Percentiles rank a stretch among this genome's conserved stretches.
Conservation (phyloP, 495 filamentous ascomycete species). For the Cladorrhinum samala region DNA sequence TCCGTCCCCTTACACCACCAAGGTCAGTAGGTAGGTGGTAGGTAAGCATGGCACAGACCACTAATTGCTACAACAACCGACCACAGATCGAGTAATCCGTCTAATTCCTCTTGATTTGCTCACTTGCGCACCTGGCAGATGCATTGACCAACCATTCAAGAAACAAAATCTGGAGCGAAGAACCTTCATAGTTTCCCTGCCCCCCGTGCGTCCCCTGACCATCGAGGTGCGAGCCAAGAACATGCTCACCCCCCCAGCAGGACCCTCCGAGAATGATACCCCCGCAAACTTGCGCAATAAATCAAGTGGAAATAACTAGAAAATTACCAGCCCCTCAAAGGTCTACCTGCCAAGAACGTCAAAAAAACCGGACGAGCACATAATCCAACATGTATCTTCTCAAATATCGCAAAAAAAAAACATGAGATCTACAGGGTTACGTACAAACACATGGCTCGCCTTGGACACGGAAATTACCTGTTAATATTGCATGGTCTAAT, state of each 20-base stretch:
- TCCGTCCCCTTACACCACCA: no score
- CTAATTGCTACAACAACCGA: not conserved
- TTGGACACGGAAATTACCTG: not conserved
- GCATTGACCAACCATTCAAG: not conserved
- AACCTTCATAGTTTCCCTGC: not conserved
- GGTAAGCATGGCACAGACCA: no score
- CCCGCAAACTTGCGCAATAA: constrained; percentile 1
- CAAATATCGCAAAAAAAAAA: not conserved
- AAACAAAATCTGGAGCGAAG: not conserved
- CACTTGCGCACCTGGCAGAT: not conserved
- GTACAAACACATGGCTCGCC: not conserved
- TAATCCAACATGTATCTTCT: no score
- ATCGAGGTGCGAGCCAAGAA: not conserved
- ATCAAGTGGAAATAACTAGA: not conserved
- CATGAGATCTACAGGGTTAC: not conserved
- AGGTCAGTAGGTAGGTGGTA: no score
- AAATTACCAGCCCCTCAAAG: not conserved
- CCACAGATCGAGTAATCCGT: not conserved
- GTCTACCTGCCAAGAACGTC: not conserved
- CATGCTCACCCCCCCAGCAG: not conserved
- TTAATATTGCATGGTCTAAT: no score
- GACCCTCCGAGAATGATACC: not conserved
- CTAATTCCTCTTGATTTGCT: not conserved
- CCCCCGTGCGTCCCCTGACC: not conserved
- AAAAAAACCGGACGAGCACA: not conserved